These are phyloP conservation scores for Hypholoma fasciculare DNA, from an alignment of 768 basidiomycete genomes.

Conservation along the genomic window DNA sequence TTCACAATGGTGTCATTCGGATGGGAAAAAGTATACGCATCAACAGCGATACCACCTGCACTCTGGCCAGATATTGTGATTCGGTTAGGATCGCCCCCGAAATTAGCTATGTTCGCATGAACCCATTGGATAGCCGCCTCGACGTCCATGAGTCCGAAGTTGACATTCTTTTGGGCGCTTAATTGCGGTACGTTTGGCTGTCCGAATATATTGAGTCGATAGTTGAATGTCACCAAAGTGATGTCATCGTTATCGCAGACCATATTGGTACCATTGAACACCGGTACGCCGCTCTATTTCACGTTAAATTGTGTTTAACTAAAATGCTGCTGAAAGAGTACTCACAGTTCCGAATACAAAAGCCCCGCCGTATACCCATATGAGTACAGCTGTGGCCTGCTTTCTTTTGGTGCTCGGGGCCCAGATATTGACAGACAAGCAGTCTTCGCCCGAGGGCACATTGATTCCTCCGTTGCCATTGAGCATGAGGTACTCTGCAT, in stretches of 20 bases:
- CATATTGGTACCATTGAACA: slow-evolving; percentile 28
- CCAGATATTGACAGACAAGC: slow-evolving; percentile 40
- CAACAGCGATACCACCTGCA: slow-evolving; percentile 32
- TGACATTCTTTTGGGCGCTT: slow-evolving; percentile 16
- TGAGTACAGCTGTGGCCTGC: slow-evolving; percentile 35
- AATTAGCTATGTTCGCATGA: slow-evolving; percentile 43
- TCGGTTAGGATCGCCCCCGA: slow-evolving; percentile 40
- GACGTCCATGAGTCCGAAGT: slow-evolving; percentile 37
- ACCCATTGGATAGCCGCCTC: slow-evolving; percentile 46
- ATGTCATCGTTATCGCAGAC: slow-evolving; percentile 34
- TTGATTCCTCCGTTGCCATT: slow-evolving; percentile 21
- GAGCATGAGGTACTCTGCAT: slow-evolving; percentile 24
- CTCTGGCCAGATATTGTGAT: slow-evolving; percentile 36
- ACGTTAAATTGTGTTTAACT: too few relatives aligned
- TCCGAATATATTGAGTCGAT: slow-evolving; percentile 38
- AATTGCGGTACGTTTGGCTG: slow-evolving; percentile 39
- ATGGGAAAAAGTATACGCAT: slow-evolving; percentile 34
- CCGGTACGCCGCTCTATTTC: neutral
- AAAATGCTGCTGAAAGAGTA: neutral
- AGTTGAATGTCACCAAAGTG: slow-evolving; percentile 36
- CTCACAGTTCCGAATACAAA: slow-evolving; percentile 36
- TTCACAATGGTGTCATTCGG: slow-evolving; percentile 32
- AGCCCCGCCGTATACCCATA: slow-evolving; percentile 39
- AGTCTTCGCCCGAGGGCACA: slow-evolving; percentile 31
- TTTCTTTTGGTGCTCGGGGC: slow-evolving; percentile 30